Conservation (phyloP, 2,329 filamentous ascomycete genomes). For the Epichloe coenophiala region DNA sequence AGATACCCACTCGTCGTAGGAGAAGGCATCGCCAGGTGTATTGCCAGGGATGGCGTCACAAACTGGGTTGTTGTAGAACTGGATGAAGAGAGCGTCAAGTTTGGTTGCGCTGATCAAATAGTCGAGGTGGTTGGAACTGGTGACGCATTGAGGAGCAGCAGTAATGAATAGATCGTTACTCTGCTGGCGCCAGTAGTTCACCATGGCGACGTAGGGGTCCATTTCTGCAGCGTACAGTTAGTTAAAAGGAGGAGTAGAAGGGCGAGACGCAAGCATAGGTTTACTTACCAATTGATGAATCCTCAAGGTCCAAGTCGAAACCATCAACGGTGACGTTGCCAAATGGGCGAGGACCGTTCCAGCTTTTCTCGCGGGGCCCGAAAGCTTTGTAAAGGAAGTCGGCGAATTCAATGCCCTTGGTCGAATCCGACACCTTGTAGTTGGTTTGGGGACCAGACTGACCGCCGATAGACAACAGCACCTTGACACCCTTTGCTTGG, state of each 20-base stretch:
- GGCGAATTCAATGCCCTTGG: conserved; percentile 23
- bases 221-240: conserved; percentile 13
- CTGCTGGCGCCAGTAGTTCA: conserved; percentile 20
- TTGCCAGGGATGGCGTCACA: conserved; percentile 23
- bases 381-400: conserved; percentile 25
- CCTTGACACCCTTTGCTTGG: conserved; percentile 27
- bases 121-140: conserved; percentile 18
- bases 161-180: conserved; percentile 24
- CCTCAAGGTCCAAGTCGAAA: conserved; percentile 30
- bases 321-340: conserved; percentile 25
- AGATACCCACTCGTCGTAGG: conserved; percentile 28
- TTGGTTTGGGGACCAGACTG: conserved; percentile 13
- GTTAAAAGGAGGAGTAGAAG: no score
- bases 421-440: conserved; percentile 19
- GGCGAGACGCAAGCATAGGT: no score
- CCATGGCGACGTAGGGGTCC: conserved; percentile 24
- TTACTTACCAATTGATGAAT: conserved; percentile 15
- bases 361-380: conserved; percentile 20
- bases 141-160: conserved; percentile 31
- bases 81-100: conserved; percentile 31
- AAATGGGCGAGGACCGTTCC: conserved; percentile 25
- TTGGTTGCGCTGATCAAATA: conserved; percentile 25
- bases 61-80: conserved; percentile 34
- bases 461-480: conserved; percentile 29
- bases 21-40: conserved; percentile 21